Evolutionary conservation across 108 stramenopile genomes (phyloP).

Genomic region (Skeletonema marinoi): DNA sequence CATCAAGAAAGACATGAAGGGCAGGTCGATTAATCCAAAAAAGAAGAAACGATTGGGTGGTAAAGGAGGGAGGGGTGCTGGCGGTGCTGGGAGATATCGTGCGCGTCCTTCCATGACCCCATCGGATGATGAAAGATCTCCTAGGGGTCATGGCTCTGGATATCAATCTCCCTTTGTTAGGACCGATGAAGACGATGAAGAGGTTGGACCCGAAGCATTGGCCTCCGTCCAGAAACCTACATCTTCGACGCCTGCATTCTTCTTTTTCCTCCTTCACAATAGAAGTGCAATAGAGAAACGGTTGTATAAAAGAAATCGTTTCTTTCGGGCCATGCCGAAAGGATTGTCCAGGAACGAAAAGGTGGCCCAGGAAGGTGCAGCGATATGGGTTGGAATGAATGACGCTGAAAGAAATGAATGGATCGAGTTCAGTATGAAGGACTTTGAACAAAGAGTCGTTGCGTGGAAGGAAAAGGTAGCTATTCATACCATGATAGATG

Average conservation of each 20-base stretch:
- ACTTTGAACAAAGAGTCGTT: conserved; percentile 72
- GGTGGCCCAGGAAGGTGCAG: conserved; percentile 79
- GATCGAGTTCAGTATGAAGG: conserved; percentile 68
- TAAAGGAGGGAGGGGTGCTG: conserved; percentile 23
- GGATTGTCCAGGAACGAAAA: conserved; percentile 71
- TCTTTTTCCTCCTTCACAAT: conserved; percentile 65
- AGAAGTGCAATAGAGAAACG: conserved; percentile 66
- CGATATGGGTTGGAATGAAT: conserved; percentile 63
- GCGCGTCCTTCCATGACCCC: conserved; percentile 16
- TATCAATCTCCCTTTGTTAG: conserved; percentile 38
- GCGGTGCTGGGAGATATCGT: conserved; percentile 15
- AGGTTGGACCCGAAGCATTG: conserved; percentile 34
- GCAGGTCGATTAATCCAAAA: conserved; percentile 12
- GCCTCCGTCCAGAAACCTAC: conserved; percentile 34
- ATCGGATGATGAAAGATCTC: conserved; percentile 4
- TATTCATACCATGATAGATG: conserved; percentile 64
- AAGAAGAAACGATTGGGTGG: conserved; percentile 19
- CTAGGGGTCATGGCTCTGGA: conserved; percentile 21
- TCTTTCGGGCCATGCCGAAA: conserved; percentile 71
- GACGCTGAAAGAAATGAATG: conserved; percentile 56
- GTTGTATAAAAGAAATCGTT: conserved; percentile 54
- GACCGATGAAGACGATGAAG: conserved; percentile 50
- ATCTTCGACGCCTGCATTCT: conserved; percentile 47
- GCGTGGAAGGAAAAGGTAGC: conserved; percentile 88
- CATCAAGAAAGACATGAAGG: conserved; percentile 15